These are phyloP conservation scores for Colletotrichum endophyticum DNA, from an alignment of 2,329 filamentous ascomycete genomes.

Conservation along the genomic window DNA sequence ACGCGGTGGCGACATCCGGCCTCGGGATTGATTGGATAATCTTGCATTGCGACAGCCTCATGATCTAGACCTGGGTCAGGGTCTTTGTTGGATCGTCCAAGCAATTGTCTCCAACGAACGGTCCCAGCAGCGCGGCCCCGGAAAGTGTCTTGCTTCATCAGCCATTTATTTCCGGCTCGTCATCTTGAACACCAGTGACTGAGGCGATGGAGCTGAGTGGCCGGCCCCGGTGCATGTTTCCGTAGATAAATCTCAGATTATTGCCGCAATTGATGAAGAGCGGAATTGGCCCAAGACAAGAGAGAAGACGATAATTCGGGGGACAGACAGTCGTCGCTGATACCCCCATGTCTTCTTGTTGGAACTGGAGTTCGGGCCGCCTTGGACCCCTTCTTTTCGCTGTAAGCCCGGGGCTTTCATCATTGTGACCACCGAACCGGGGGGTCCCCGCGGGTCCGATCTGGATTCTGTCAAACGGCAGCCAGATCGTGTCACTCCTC, in stretches of 20 bases:
- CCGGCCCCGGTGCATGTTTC: background rate
- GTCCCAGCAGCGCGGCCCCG: background rate
- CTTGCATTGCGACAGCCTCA: slow-evolving; percentile 4
- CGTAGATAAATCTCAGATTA: background rate
- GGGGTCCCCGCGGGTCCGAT: background rate
- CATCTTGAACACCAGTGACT: background rate
- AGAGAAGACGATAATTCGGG: background rate
- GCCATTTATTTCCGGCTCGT: background rate
- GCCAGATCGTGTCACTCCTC: slow-evolving; percentile 9
- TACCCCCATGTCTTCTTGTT: background rate
- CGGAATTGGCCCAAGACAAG: background rate
- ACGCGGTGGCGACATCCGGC: background rate
- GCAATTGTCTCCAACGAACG: background rate
- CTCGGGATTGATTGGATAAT: background rate
- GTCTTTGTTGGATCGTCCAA: background rate
- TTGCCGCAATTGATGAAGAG: background rate
- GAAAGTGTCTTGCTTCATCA: background rate
- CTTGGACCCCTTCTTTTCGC: background rate
- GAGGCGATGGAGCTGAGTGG: background rate
- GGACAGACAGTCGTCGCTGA: too few relatives aligned
- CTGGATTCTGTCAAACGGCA: slow-evolving; percentile 8
- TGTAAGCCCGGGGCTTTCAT: background rate
- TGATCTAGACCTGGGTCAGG: background rate
- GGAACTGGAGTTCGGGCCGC: background rate
- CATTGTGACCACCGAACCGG: background rate